Evolutionary conservation across 2,329 filamentous ascomycete species (phyloP).

Genomic region (Penicillium sp.): DNA sequence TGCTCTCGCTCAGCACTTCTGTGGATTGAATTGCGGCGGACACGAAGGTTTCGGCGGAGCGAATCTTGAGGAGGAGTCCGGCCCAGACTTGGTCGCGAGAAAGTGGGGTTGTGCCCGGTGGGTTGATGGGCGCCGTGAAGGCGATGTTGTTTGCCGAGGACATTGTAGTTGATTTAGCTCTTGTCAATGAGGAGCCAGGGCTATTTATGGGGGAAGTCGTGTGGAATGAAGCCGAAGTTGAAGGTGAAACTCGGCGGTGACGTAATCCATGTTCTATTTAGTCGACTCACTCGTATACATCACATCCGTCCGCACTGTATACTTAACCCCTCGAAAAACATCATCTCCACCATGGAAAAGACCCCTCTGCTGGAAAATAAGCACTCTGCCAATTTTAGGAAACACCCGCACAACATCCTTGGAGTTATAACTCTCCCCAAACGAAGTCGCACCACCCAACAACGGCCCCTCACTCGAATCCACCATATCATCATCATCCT

Average conservation of each 20-base stretch:
- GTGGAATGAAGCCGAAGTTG: not conserved
- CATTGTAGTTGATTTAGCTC: conserved; percentile 3
- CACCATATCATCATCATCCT: not conserved
- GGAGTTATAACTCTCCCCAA: conserved; percentile 36
- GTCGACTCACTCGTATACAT: conserved; percentile 41
- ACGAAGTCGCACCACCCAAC: conserved; percentile 54
- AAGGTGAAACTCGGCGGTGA: not conserved
- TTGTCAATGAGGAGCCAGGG: not conserved
- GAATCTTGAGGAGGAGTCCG: conserved; percentile 29
- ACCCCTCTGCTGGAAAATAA: conserved; percentile 54
- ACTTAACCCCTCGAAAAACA: conserved; percentile 51
- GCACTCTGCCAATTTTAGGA: conserved; percentile 50
- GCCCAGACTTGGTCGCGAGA: conserved; percentile 36
- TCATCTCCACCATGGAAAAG: conserved; percentile 54
- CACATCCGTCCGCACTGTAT: conserved; percentile 54
- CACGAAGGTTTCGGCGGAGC: conserved; percentile 31
- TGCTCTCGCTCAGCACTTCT: conserved; percentile 24
- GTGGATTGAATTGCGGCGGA: conserved; percentile 27
- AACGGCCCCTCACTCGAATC: conserved; percentile 30
- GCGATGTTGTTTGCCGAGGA: conserved; percentile 33
- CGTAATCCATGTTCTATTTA: too few relatives aligned
- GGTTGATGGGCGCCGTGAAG: conserved; percentile 39
- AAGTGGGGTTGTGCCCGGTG: conserved; percentile 28
- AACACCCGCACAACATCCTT: conserved; percentile 41
- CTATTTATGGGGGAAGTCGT: not conserved